Conservation (phyloP, 257 asterid genomes). For the Gardenia jasminoides region DNA sequence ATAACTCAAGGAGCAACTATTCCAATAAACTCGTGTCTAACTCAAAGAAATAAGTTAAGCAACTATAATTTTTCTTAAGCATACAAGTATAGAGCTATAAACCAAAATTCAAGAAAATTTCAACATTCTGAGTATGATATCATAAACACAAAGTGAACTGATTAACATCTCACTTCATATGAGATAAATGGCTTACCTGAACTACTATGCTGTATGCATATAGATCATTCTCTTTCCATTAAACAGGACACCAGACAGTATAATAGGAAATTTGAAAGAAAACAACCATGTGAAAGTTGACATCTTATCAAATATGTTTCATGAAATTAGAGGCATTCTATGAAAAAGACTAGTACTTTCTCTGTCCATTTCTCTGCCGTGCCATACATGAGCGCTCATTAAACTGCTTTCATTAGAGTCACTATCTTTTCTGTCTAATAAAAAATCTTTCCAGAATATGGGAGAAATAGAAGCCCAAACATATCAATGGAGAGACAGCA, state of each 20-base stretch:
- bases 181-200: not conserved
- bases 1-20: not conserved
- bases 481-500: constrained; percentile 10
- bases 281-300: not conserved
- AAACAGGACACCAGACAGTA: not conserved
- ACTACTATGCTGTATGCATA: not conserved
- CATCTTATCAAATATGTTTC: not conserved
- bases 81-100: not conserved
- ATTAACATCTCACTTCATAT: not conserved
- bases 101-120: no score
- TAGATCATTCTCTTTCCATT: not conserved
- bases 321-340: not conserved
- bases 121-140: no score
- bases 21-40: not conserved
- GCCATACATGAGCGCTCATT: not conserved
- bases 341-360: not conserved
- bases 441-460: not conserved
- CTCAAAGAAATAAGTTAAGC: not conserved
- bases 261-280: no score
- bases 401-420: not conserved
- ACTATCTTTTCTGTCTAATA: not conserved
- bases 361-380: not conserved
- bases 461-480: not conserved
- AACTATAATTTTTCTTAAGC: not conserved
- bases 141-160: not conserved